A percentile compares a stretch with the other conserved stretches of the same genome.
Evolutionary conservation across 208 protist genomes (phyloP).

Genomic region (Leishmania gerbilli): DNA sequence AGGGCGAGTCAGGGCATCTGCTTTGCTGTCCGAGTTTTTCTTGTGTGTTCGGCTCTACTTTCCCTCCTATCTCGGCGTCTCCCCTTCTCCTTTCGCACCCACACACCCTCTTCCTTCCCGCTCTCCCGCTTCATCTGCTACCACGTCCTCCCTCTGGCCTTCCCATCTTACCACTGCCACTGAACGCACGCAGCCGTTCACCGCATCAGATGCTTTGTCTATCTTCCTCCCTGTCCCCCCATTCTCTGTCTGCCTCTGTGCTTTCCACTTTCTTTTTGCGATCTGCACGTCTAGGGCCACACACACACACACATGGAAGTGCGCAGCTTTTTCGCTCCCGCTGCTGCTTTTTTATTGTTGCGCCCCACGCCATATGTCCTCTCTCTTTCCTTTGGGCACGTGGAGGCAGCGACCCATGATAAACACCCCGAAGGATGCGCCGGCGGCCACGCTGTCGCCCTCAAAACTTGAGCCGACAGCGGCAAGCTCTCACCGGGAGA

Average conservation of each 20-base stretch:
- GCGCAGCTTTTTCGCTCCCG: not conserved
- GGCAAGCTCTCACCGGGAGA: not conserved
- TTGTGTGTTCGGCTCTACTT: too few relatives aligned
- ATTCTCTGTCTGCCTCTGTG: not conserved
- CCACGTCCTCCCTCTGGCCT: not conserved
- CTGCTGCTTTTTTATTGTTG: conserved; percentile 1
- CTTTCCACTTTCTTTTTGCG: not conserved
- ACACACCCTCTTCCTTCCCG: too few relatives aligned
- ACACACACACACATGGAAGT: not conserved
- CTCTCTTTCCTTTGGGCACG: not conserved
- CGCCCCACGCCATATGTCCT: not conserved
- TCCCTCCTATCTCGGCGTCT: not conserved
- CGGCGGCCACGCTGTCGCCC: not conserved
- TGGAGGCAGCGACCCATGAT: not conserved
- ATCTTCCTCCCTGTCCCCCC: not conserved
- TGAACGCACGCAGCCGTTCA: not conserved
- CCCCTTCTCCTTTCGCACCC: too few relatives aligned
- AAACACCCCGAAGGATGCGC: not conserved
- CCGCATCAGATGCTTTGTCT: not conserved
- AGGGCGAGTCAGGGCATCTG: not conserved
- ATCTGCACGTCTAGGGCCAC: not conserved
- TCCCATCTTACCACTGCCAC: not conserved
- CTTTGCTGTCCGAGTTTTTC: not conserved
- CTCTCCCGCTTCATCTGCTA: not conserved
- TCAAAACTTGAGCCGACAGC: not conserved